A percentile compares a stretch with the other conserved stretches of the same genome.
These are phyloP conservation scores for Domatiomyces catenatus DNA, from an alignment of 2,329 filamentous ascomycete species.

Conservation along the genomic window DNA sequence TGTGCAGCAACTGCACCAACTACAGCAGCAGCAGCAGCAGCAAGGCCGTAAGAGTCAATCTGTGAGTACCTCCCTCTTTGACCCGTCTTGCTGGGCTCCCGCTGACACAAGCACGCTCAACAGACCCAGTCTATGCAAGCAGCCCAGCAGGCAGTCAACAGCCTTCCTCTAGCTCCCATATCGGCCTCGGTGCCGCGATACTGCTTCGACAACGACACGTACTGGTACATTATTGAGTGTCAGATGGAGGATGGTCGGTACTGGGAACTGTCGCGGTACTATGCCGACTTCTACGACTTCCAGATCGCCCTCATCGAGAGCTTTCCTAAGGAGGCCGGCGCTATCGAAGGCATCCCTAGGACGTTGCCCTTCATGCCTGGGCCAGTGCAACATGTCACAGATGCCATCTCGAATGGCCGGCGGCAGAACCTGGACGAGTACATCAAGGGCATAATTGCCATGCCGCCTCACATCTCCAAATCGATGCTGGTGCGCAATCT, in stretches of 20 bases:
- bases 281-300: slow-evolving; percentile 98
- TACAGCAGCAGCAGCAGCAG: slow-evolving; percentile 37
- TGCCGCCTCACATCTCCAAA: slow-evolving; percentile 70
- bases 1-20: slow-evolving; percentile 39
- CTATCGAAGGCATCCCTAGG: slow-evolving; percentile 56
- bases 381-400: slow-evolving; percentile 94
- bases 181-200: slow-evolving; percentile 79
- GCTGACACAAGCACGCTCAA: slow-evolving; percentile 21
- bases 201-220: slow-evolving; percentile 93
- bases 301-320: slow-evolving; percentile 86
- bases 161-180: slow-evolving; percentile 53
- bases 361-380: slow-evolving; percentile 95
- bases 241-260: slow-evolving; percentile 76
- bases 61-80: slow-evolving; percentile 6
- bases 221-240: slow-evolving; percentile 95
- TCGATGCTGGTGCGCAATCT: slow-evolving; percentile 77
- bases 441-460: slow-evolving; percentile 73
- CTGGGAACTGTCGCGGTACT: slow-evolving; percentile 88
- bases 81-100: slow-evolving; percentile 19
- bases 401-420: slow-evolving; percentile 85
- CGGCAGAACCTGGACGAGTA: slow-evolving; percentile 90
- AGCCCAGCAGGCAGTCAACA: slow-evolving; percentile 23
- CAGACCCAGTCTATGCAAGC: slow-evolving; percentile 26
- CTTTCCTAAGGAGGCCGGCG: slow-evolving; percentile 85
- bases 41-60: slow-evolving; percentile 18